Percentiles rank a stretch among this genome's conserved stretches.
phyloP scores from a whole-genome alignment of 2,329 filamentous ascomycete species.

The Westerdykella sp. region DNA sequence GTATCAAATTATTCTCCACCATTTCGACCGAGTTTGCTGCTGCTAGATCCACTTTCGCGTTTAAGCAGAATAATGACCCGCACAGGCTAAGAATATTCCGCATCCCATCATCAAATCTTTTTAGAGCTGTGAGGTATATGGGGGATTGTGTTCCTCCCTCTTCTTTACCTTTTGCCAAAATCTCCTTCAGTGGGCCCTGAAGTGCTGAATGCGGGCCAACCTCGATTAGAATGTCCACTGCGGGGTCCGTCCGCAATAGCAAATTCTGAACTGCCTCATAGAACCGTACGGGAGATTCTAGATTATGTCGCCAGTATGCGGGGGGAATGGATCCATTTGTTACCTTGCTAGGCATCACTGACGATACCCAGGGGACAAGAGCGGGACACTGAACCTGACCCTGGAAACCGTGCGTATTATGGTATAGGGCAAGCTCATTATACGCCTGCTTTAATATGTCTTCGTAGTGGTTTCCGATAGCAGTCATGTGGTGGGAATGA shows the following conservation, averaged over 20 bases:
- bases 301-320: slow-evolving; percentile 16
- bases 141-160: neutral
- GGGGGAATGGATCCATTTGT: neutral
- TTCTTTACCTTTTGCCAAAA: slow-evolving; percentile 14
- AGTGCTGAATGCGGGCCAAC: slow-evolving; percentile 37
- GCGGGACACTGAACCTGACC: too few species aligned
- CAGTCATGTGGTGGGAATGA: slow-evolving; percentile 22
- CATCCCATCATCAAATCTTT: slow-evolving; percentile 7
- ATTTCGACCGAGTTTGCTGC: slow-evolving; percentile 11
- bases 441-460: neutral
- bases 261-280: slow-evolving; percentile 4
- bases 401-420: neutral
- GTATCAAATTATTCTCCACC: neutral
- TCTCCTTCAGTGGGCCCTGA: slow-evolving; percentile 37
- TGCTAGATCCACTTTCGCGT: slow-evolving; percentile 7
- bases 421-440: neutral
- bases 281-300: slow-evolving; percentile 17
- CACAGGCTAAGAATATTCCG: slow-evolving; percentile 8
- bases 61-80: slow-evolving; percentile 10
- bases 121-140: slow-evolving; percentile 7
- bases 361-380: slow-evolving; percentile 8
- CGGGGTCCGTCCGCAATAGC: neutral
- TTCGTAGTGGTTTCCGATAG: slow-evolving; percentile 10
- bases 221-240: slow-evolving; percentile 26
- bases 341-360: slow-evolving; percentile 6